Base-by-base conservation (phyloP, 805 yeast genomes). In the Saturnispora sekii region DNA sequence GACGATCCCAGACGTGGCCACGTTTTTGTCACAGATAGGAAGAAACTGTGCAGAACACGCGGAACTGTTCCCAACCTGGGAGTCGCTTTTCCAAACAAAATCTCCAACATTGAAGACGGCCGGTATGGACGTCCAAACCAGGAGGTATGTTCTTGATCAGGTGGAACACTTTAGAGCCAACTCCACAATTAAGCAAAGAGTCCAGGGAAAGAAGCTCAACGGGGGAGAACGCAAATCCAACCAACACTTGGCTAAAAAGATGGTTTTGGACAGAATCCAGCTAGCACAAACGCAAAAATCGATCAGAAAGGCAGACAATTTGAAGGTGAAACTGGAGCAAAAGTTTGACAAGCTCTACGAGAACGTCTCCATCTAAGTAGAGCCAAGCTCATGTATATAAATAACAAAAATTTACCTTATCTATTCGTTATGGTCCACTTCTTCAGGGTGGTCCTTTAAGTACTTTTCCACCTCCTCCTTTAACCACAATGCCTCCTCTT, bases 141-240 rank as follows among this genome's bases (percentile, higher is more conserved):
- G 97, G 61, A 75, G 81, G 57, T 84, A 84, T 64, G 73, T 89
- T 47, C 64, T 87, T 49, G 67, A 73, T 38, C 88, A 94, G 81
- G 71, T 76, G 40, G 80, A 88, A 56, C 76, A 73, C 54, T 81
- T 71, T 56, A 73, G 76, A 54, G 72, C 75, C 48, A 53, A 16
- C 65, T 84, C 46, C 9, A 9, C n/a, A 35, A 40, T 15, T 30
- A 36, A 12, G 26, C 26, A 10, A 56, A 66, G 46, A 21, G 8
- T 21, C 84, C 79, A 56, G 69, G 76, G 51, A 74, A 74, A 53
- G 26, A 21, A 21, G 26, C 63, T 68, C 50, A 69, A 78, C 65
- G 96, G 96, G 21, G 95, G 96, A 57, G 96, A 88, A 65, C 76
- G 96, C 61, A 82, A 78, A 56, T 74, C 81, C 49, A 77, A 73